Evolutionary conservation across 2,329 filamentous ascomycete genomes (phyloP).

Genomic region (Colletotrichum sp.): DNA sequence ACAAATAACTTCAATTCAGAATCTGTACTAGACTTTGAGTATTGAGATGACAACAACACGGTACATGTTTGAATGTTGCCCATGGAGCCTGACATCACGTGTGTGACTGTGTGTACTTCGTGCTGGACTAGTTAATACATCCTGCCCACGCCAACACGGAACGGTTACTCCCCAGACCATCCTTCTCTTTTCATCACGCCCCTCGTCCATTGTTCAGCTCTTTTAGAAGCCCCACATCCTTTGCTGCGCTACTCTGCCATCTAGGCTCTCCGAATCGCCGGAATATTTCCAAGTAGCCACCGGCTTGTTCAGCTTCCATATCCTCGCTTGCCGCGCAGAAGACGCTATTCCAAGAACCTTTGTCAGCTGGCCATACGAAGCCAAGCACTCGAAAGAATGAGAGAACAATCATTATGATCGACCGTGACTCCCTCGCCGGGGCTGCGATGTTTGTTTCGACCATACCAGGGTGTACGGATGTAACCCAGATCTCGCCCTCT

Average conservation of each 20-base stretch:
- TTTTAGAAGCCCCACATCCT: conserved; percentile 35
- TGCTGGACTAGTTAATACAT: neutral
- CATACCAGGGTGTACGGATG: neutral
- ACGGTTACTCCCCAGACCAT: conserved; percentile 22
- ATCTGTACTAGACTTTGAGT: neutral
- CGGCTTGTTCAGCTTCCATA: conserved; percentile 42
- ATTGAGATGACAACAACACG: neutral
- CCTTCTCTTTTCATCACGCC: conserved; percentile 34
- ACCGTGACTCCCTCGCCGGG: neutral
- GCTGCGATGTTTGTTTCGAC: neutral
- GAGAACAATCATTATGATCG: neutral
- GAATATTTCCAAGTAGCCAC: conserved; percentile 36
- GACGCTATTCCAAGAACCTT: conserved; percentile 39
- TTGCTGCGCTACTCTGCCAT: conserved; percentile 37
- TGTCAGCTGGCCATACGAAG: conserved; percentile 30
- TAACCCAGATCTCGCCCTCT: neutral
- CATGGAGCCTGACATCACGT: neutral
- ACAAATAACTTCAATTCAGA: neutral
- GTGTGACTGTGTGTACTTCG: neutral
- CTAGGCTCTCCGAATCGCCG: conserved; percentile 31
- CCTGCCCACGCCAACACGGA: neutral
- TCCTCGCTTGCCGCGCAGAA: conserved; percentile 39
- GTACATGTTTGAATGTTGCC: neutral
- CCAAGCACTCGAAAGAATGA: conserved; percentile 20
- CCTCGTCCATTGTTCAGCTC: conserved; percentile 37